Evolutionary conservation across 768 basidiomycete species (phyloP).

Genomic region (Chalciporus chontae): DNA sequence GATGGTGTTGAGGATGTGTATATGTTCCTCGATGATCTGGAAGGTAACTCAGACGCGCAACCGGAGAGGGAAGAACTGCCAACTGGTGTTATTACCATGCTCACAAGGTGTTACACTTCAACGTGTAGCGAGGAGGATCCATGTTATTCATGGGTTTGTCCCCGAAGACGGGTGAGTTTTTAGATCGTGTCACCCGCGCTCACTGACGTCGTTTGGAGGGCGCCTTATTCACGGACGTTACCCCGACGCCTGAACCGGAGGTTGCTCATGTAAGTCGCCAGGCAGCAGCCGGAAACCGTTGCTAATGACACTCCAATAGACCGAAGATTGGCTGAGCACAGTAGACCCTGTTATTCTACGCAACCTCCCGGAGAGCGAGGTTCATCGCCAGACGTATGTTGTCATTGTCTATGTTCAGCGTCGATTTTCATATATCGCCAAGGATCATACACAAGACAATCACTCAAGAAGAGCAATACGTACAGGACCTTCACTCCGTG

Average conservation of each 20-base stretch:
- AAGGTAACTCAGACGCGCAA: conserved; percentile 56
- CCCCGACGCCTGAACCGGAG: conserved; percentile 27
- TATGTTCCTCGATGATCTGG: conserved; percentile 84
- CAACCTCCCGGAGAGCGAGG: conserved; percentile 70
- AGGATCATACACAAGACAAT: conserved; percentile 85
- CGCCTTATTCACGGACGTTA: conserved; percentile 19
- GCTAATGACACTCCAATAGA: conserved; percentile 21
- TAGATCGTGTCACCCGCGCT: background rate
- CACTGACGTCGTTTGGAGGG: conserved; percentile 22
- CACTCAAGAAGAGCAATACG: conserved; percentile 83
- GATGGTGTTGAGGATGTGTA: conserved; percentile 93
- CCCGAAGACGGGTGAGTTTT: conserved; percentile 51
- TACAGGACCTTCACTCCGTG: conserved; percentile 81
- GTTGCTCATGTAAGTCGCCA: conserved; percentile 29
- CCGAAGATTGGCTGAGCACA: conserved; percentile 49
- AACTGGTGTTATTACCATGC: conserved; percentile 84
- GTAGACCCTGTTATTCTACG: conserved; percentile 47
- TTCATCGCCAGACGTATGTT: conserved; percentile 71
- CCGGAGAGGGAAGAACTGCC: conserved; percentile 72
- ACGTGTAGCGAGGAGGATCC: conserved; percentile 75
- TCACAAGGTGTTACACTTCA: conserved; percentile 89
- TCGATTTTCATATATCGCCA: conserved; percentile 1
- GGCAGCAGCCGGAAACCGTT: conserved; percentile 19
- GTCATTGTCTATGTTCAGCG: background rate
- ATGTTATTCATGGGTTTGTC: conserved; percentile 85